Evolutionary conservation across 2,329 filamentous ascomycete species (phyloP).

Genomic region (Rhynchosporium agropyri): DNA sequence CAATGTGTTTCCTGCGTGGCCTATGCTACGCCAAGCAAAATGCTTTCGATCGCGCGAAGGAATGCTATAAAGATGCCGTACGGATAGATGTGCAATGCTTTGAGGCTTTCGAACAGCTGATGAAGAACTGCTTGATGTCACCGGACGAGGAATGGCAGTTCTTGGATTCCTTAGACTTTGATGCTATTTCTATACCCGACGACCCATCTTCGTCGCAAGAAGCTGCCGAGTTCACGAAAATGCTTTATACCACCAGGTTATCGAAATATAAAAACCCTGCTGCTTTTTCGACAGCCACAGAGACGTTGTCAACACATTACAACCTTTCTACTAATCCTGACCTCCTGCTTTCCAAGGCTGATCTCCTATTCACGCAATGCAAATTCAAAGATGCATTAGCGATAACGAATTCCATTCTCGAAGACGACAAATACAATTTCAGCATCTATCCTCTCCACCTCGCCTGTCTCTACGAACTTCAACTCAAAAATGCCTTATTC

Average conservation of each 20-base stretch:
- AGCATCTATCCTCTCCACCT: conserved; percentile 87
- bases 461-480: conserved; percentile 86
- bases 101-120: conserved; percentile 96
- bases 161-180: conserved; percentile 79
- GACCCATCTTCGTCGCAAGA: conserved; percentile 75
- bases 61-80: conserved; percentile 97
- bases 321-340: conserved; percentile 85
- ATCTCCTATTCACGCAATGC: conserved; percentile 92
- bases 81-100: conserved; percentile 98
- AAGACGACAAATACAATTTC: conserved; percentile 87
- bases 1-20: conserved; percentile 94
- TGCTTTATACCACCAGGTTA: conserved; percentile 92
- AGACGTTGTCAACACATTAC: conserved; percentile 92
- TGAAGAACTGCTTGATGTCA: conserved; percentile 91
- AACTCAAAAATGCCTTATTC: conserved; percentile 85
- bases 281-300: conserved; percentile 81
- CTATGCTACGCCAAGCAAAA: conserved; percentile 97
- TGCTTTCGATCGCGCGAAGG: conserved; percentile 93
- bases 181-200: conserved; percentile 69
- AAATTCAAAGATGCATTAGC: conserved; percentile 84
- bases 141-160: conserved; percentile 73
- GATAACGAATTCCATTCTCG: conserved; percentile 81
- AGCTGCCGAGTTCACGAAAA: conserved; percentile 89
- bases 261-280: conserved; percentile 92
- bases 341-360: conserved; percentile 84